These are phyloP conservation scores for Chaetomidium leptoderma DNA, from an alignment of 495 filamentous ascomycete genomes.

Conservation along the genomic window DNA sequence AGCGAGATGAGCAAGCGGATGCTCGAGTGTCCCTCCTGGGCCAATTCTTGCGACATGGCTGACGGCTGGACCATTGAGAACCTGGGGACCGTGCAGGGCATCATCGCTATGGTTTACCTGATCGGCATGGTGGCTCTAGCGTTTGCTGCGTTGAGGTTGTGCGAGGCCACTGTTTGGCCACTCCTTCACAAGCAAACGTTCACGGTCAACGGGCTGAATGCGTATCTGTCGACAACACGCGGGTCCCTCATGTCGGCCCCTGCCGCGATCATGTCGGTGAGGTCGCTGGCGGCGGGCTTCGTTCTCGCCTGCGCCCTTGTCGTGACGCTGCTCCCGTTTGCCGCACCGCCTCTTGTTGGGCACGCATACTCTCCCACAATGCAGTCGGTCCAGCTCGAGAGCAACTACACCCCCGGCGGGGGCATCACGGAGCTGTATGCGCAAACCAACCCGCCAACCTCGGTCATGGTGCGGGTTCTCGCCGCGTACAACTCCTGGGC, in stretches of 20 bases:
- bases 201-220: conserved; percentile 26
- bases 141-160: conserved; percentile 19
- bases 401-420: conserved; percentile 23
- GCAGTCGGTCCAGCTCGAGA: conserved; percentile 14
- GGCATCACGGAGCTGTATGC: conserved; percentile 27
- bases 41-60: conserved; percentile 16
- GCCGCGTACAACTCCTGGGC: conserved; percentile 29
- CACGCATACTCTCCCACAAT: conserved; percentile 24
- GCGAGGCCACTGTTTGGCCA: conserved; percentile 30
- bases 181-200: conserved; percentile 26
- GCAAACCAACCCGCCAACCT: conserved; percentile 29
- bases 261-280: conserved; percentile 15
- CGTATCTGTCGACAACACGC: conserved; percentile 23
- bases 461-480: conserved; percentile 23
- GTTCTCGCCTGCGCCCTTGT: conserved; percentile 16
- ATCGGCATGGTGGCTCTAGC: conserved; percentile 27
- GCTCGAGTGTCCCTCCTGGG: conserved; percentile 30
- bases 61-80: conserved; percentile 28
- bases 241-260: conserved; percentile 26
- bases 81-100: conserved; percentile 29
- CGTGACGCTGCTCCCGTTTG: conserved; percentile 24
- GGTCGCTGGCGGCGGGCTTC: conserved; percentile 16
- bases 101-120: conserved; percentile 29
- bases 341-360: conserved; percentile 25
- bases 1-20: conserved; percentile 20